Percentiles rank a stretch among this genome's conserved stretches.
Conservation (phyloP, 2,329 filamentous ascomycete species). For the Cadophora malorum region DNA sequence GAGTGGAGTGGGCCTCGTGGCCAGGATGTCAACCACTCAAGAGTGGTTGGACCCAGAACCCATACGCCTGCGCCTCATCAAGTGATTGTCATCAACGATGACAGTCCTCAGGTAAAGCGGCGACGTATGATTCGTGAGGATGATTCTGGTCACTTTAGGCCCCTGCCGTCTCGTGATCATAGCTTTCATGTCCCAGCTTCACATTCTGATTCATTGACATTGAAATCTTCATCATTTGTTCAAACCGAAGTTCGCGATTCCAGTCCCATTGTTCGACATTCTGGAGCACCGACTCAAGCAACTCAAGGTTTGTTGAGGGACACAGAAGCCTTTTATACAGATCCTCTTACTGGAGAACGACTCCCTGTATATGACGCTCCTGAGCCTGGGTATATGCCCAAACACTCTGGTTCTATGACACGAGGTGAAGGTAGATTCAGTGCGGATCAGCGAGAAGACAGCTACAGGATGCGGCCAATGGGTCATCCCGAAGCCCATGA, state of each 20-base stretch:
- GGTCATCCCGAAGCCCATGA: constrained; percentile 27
- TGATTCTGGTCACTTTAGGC: constrained; percentile 39
- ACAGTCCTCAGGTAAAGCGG: constrained; percentile 41
- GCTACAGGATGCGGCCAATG: constrained; percentile 28
- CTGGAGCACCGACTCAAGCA: constrained; percentile 30
- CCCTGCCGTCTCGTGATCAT: constrained; percentile 38
- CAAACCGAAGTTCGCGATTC: constrained; percentile 25
- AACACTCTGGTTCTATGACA: constrained; percentile 29
- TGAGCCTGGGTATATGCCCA: constrained; percentile 30
- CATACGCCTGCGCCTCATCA: constrained; percentile 38
- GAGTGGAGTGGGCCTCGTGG: constrained; percentile 29
- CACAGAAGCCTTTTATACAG: constrained; percentile 30
- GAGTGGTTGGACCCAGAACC: constrained; percentile 31
- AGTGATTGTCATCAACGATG: constrained; percentile 44
- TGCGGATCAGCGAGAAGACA: constrained; percentile 24
- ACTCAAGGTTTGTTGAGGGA: constrained; percentile 41
- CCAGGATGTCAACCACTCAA: constrained; percentile 29
- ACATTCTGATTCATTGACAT: constrained; percentile 38
- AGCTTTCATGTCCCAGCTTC: constrained; percentile 30
- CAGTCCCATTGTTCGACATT: constrained; percentile 31
- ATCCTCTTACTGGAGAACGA: constrained; percentile 32
- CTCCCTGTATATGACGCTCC: constrained; percentile 41
- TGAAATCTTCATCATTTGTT: constrained; percentile 35
- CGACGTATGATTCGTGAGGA: constrained; percentile 42
- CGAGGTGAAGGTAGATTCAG: constrained; percentile 31